Conservation (phyloP, 176 grass and related monocot genomes). For the Chloris gayana region DNA sequence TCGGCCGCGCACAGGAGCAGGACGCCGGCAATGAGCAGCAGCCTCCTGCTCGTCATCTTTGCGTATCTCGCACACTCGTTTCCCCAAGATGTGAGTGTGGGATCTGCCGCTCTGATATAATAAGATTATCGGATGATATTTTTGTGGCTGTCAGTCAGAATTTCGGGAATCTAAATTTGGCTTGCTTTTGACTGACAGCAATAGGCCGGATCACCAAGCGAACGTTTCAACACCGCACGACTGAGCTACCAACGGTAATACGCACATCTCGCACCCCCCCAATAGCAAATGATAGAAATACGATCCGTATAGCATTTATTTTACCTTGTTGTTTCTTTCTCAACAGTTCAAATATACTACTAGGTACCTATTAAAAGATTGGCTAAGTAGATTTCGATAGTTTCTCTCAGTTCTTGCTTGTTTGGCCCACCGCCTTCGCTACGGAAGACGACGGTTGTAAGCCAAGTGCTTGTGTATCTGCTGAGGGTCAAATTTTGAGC, state of each 20-base stretch:
- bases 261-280: neutral
- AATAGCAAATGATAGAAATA: too few species aligned
- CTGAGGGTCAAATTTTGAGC: too few species aligned
- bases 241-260: conserved; percentile 15
- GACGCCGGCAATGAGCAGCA: neutral
- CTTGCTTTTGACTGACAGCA: conserved; percentile 12
- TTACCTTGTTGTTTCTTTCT: too few species aligned
- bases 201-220: conserved; percentile 26
- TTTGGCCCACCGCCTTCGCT: too few species aligned
- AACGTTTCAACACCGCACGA: conserved; percentile 35
- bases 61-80: neutral
- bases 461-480: too few species aligned
- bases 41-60: conserved; percentile 26
- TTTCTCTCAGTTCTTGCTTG: too few species aligned
- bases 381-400: too few species aligned
- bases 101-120: conserved; percentile 3
- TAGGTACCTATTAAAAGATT: too few species aligned
- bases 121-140: conserved; percentile 17
- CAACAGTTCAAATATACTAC: too few species aligned
- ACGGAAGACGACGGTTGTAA: too few species aligned
- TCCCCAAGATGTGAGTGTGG: neutral
- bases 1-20: conserved; percentile 33
- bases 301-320: too few species aligned
- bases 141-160: conserved; percentile 1
- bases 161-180: conserved; percentile 43